phyloP scores from a whole-genome alignment of 306 rosid genomes.

The Mimosa bimucronata region DNA sequence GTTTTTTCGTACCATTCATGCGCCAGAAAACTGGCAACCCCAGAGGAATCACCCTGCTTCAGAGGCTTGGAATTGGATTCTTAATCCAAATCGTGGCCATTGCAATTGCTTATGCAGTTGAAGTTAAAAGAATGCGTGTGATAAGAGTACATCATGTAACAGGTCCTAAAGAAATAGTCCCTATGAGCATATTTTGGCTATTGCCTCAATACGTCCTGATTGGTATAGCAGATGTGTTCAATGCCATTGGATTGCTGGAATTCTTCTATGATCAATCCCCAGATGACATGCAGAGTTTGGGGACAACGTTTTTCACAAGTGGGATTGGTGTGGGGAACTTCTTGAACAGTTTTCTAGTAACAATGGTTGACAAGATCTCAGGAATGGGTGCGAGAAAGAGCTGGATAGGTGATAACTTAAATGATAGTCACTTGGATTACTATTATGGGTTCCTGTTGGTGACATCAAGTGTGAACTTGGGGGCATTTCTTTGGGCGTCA shows the following conservation, averaged over 20 bases:
- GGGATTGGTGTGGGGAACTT: slow-evolving; percentile 82
- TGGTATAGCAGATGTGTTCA: slow-evolving; percentile 82
- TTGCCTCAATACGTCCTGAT: slow-evolving; percentile 83
- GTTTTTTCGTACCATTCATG: slow-evolving; percentile 68
- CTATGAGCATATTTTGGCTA: slow-evolving; percentile 72
- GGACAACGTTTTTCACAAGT: slow-evolving; percentile 76
- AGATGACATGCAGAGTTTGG: slow-evolving; percentile 83
- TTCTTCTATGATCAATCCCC: slow-evolving; percentile 96
- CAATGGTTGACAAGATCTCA: slow-evolving; percentile 67
- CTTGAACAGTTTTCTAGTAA: slow-evolving; percentile 76
- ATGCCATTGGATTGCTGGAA: slow-evolving; percentile 80
- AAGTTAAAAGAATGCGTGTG: slow-evolving; percentile 65
- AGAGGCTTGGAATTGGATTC: slow-evolving; percentile 86
- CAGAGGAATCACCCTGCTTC: slow-evolving; percentile 86
- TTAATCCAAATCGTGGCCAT: slow-evolving; percentile 66
- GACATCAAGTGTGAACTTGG: slow-evolving; percentile 41
- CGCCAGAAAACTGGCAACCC: slow-evolving; percentile 67
- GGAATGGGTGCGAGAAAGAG: slow-evolving; percentile 58
- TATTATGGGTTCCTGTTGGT: slow-evolving; percentile 75
- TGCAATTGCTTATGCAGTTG: slow-evolving; percentile 66
- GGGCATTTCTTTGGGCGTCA: slow-evolving; percentile 53
- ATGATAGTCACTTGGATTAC: slow-evolving; percentile 82
- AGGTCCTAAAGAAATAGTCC: slow-evolving; percentile 57
- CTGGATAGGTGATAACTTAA: slow-evolving; percentile 85
- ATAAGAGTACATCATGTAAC: slow-evolving; percentile 48